These are phyloP conservation scores for thale cress (Arabidopsis thaliana) DNA, from an alignment of 345 rosid genomes.

Conservation along the genomic window TAIR10.1 NC_003071.7:13889001-13889500, in stretches of 20 bases:
- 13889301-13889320: not conserved
- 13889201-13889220: too few relatives aligned
- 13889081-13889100: slow-evolving; percentile 24
- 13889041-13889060: not conserved
- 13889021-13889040: not conserved
- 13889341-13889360: not conserved
- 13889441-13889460: not conserved
- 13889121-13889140: not conserved
- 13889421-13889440: slow-evolving; percentile 7
- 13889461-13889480: slow-evolving; percentile 18
- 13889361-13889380: not conserved
- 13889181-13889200: not conserved
- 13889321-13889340: not conserved
- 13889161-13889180: not conserved
- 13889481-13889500: slow-evolving; percentile 19
- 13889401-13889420: slow-evolving; percentile 4
- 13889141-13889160: slow-evolving; percentile 9
- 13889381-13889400: slow-evolving; percentile 16
- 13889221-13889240: not conserved
- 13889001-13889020: not conserved
- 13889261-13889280: not conserved
- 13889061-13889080: not conserved
- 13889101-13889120: not conserved
- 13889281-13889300: not conserved
- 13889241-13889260: slow-evolving; percentile 11